Base-by-base conservation (phyloP, 306 rosid genomes). In the Cyclanthera cordifolia region DNA sequence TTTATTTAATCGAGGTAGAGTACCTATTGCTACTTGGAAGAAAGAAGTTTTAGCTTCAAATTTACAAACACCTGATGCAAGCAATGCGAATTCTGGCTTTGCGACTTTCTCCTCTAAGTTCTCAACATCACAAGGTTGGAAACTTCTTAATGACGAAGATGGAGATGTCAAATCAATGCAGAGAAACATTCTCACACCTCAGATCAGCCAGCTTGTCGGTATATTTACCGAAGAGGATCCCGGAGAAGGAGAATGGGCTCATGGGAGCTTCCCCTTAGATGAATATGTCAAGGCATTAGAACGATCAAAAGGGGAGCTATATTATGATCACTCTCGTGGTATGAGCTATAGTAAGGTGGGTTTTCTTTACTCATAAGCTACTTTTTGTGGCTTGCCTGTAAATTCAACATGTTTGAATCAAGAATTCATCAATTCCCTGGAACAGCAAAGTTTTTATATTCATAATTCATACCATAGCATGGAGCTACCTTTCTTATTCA, bases 291-390 rank as follows among this genome's bases (percentile, higher is more conserved):
- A 83, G 82, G 98, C 96, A 67, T 73, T 89, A 34, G 93, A 87
- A 51, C 89, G 98, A 75, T 79, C 95, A 55, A 87, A 85, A 75
- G 96, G 83, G 75, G 95, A 92, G 75, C 76, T 89, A 64, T 83
- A 85, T 82, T 89, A 92, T 76, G 79, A 87, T 83, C 96, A 87
- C 72, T 77, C 90, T 57, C 89, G 85, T 73, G 96, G 96, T 61
- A 89, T 89, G 98, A 86, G 86, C 69, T 87, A 85, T 63, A 87
- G 86, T 79, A 92, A 92, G 98, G 98, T 92, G 72, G 25, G 71
- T 39, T 66, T 65, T 74, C 71, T 14, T 24, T 55, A 19, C 17
- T 4, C 28, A 45, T 72, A 6, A 16, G 21, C 41, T 53, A 69
- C 27, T 20, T 45, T 16, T 1, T 52, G 19, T 14, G 8, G 61